Conservation (phyloP, 2,329 filamentous ascomycete species). For the Parastagonospora nodorum region DNA sequence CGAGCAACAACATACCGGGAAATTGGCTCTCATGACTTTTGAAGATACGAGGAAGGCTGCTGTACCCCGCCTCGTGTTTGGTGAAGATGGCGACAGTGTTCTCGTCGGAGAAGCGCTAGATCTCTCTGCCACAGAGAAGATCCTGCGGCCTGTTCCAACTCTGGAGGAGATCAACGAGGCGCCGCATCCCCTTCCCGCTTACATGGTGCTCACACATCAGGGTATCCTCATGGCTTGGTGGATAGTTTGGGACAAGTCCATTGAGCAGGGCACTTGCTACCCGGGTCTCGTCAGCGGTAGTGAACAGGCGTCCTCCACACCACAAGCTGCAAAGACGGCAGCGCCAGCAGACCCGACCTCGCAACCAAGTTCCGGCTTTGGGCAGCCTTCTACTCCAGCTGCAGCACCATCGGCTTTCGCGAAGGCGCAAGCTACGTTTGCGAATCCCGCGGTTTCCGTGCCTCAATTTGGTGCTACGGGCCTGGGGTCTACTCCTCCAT, state of each 20-base stretch:
- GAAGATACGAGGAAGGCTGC: constrained; percentile 77
- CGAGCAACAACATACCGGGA: constrained; percentile 64
- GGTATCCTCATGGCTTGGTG: constrained; percentile 87
- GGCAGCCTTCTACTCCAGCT: constrained; percentile 17
- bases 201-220: constrained; percentile 87
- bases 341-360: constrained; percentile 13
- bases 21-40: constrained; percentile 75
- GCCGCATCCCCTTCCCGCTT: constrained; percentile 76
- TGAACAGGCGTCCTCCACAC: constrained; percentile 32
- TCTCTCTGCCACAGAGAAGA: constrained; percentile 79
- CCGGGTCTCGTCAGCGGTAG: constrained; percentile 65
- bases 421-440: constrained; percentile 30
- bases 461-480: constrained; percentile 30
- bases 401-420: constrained; percentile 8
- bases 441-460: constrained; percentile 18
- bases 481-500: constrained; percentile 18
- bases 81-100: constrained; percentile 68
- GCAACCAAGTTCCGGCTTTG: constrained; percentile 12
- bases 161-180: constrained; percentile 81
- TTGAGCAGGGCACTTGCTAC: constrained; percentile 75
- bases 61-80: constrained; percentile 51
- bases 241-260: constrained; percentile 86
- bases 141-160: constrained; percentile 75
- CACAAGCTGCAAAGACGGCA: constrained; percentile 23
- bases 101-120: constrained; percentile 82